Percentiles rank a stretch among this genome's conserved stretches.
phyloP scores from a whole-genome alignment of 129 eudicot genomes.

The Lactuca sativa region DNA sequence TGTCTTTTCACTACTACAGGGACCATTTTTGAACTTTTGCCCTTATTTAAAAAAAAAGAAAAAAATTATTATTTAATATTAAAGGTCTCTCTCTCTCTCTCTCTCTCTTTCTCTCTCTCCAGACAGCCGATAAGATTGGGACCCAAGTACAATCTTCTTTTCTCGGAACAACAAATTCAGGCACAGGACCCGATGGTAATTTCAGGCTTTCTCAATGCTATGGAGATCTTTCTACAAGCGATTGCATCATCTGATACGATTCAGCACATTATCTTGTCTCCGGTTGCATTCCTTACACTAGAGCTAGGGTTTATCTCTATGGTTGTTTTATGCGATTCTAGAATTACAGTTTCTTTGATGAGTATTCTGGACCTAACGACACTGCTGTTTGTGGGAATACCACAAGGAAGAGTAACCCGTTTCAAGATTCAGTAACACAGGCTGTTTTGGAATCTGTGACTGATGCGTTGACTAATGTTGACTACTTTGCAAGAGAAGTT shows the following conservation, averaged over 20 bases:
- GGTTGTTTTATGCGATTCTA: slow-evolving; percentile 78
- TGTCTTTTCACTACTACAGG: too few relatives aligned
- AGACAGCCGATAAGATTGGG: slow-evolving; percentile 52
- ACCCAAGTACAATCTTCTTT: slow-evolving; percentile 39
- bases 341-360: slow-evolving; percentile 58
- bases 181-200: slow-evolving; percentile 45
- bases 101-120: too few relatives aligned
- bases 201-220: slow-evolving; percentile 71
- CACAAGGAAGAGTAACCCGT: slow-evolving; percentile 38
- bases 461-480: slow-evolving; percentile 34
- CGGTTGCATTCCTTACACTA: slow-evolving; percentile 62
- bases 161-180: slow-evolving; percentile 51
- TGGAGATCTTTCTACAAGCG: slow-evolving; percentile 62
- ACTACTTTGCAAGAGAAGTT: slow-evolving; percentile 45
- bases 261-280: slow-evolving; percentile 63
- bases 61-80: too few relatives aligned
- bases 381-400: slow-evolving; percentile 52
- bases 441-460: slow-evolving; percentile 51
- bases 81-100: too few relatives aligned
- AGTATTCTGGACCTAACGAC: slow-evolving; percentile 49
- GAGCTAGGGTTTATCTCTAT: slow-evolving; percentile 61
- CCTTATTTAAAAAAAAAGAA: too few relatives aligned
- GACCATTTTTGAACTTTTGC: too few relatives aligned
- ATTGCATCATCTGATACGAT: slow-evolving; percentile 72
- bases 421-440: slow-evolving; percentile 38